Conservation (phyloP, 306 rosid species). For the Quillaja saponaria region DNA sequence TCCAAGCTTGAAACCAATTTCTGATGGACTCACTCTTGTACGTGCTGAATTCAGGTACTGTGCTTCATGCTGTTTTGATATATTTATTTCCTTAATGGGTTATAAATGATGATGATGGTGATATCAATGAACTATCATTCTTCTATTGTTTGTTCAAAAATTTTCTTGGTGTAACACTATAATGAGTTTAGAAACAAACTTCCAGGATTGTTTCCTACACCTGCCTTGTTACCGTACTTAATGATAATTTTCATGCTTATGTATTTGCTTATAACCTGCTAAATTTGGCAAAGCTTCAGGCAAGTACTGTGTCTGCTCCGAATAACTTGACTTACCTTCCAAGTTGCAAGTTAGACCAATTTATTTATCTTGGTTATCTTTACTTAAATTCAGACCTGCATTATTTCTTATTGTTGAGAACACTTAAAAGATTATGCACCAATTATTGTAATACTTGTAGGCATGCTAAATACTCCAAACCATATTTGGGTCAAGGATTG, state of each 20-base stretch:
- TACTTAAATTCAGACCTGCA: too few relatives aligned
- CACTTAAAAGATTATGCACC: too few relatives aligned
- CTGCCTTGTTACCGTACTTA: too few relatives aligned
- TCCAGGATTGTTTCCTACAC: not conserved
- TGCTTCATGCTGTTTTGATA: conserved; percentile 17
- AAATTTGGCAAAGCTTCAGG: not conserved
- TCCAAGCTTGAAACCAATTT: conserved; percentile 70
- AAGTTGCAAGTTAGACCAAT: not conserved
- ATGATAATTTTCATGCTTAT: not conserved
- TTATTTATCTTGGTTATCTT: not conserved
- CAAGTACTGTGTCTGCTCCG: not conserved
- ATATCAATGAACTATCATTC: conserved; percentile 1
- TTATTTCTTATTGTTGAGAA: too few relatives aligned
- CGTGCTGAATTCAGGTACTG: conserved; percentile 86
- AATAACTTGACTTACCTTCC: conserved; percentile 1
- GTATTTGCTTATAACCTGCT: not conserved
- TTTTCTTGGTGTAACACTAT: conserved; percentile 16
- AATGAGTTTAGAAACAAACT: not conserved
- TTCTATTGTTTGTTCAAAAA: not conserved
- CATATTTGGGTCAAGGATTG: too few relatives aligned
- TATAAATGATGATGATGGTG: conserved; percentile 10
- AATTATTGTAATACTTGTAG: too few relatives aligned
- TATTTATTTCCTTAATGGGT: not conserved
- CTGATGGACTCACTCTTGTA: conserved; percentile 60
- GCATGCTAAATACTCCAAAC: too few relatives aligned